These are phyloP conservation scores for Fusarium anthophilum DNA, from an alignment of 2,329 filamentous ascomycete species.

Conservation along the genomic window DNA sequence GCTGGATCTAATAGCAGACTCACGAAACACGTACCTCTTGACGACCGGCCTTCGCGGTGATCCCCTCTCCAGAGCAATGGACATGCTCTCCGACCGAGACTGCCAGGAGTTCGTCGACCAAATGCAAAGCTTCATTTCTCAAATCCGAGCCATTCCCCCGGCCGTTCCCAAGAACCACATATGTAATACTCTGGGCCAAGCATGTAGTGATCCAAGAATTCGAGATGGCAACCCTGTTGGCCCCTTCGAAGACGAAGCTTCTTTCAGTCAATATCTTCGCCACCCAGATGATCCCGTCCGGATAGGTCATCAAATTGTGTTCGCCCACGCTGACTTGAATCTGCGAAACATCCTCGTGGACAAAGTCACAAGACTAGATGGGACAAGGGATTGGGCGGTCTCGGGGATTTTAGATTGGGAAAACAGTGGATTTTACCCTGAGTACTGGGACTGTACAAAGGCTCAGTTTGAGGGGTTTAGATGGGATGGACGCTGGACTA, in stretches of 20 bases:
- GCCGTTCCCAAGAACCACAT: slow-evolving; percentile 31
- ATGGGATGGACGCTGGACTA: not conserved
- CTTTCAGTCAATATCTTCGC: slow-evolving; percentile 45
- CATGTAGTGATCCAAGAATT: slow-evolving; percentile 44
- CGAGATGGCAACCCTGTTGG: slow-evolving; percentile 31
- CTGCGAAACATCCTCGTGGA: slow-evolving; percentile 43
- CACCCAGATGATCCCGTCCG: slow-evolving; percentile 44
- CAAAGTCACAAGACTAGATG: slow-evolving; percentile 31
- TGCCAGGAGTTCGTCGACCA: slow-evolving; percentile 28
- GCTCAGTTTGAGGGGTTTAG: not conserved
- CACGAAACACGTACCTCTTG: slow-evolving; percentile 27
- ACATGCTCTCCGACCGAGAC: slow-evolving; percentile 41
- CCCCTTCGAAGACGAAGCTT: slow-evolving; percentile 44
- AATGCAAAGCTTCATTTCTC: slow-evolving; percentile 38
- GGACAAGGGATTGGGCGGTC: slow-evolving; percentile 36
- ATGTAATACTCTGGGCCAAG: slow-evolving; percentile 44
- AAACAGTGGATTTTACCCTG: slow-evolving; percentile 35
- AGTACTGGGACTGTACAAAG: slow-evolving; percentile 41
- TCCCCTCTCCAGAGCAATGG: slow-evolving; percentile 9
- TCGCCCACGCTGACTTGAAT: slow-evolving; percentile 54
- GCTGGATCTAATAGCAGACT: slow-evolving; percentile 40
- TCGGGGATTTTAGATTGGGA: slow-evolving; percentile 44
- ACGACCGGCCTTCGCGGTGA: not conserved
- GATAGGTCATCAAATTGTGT: slow-evolving; percentile 40
- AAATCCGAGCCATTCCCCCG: slow-evolving; percentile 43